Evolutionary conservation across 1,139 yeast species (phyloP).

Genomic region (Scheffersomyces quercinus): DNA sequence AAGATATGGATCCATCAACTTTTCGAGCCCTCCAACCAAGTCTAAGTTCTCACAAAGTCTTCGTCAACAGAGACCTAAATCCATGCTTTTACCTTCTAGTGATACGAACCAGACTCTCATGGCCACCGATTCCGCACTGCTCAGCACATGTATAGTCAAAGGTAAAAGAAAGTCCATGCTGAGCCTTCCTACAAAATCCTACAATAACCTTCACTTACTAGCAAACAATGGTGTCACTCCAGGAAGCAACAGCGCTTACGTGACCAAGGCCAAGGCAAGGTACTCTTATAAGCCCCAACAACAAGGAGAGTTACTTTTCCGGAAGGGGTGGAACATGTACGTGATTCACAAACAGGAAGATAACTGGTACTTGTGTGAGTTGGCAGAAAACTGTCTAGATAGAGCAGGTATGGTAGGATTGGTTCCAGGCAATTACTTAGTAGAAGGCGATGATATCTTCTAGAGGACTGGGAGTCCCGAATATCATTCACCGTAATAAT

Average conservation of each 20-base stretch:
- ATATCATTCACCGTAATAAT: neutral
- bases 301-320: conserved; percentile 76
- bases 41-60: neutral
- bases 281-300: conserved; percentile 75
- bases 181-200: conserved; percentile 24
- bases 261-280: conserved; percentile 64
- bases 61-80: conserved; percentile 36
- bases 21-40: conserved; percentile 15
- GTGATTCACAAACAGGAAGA: conserved; percentile 78
- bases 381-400: conserved; percentile 53
- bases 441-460: conserved; percentile 16
- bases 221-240: conserved; percentile 28
- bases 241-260: conserved; percentile 50
- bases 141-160: conserved; percentile 16
- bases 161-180: conserved; percentile 10
- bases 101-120: conserved; percentile 2
- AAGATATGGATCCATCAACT: conserved; percentile 38
- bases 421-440: conserved; percentile 77
- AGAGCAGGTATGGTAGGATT: conserved; percentile 57
- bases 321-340: conserved; percentile 71
- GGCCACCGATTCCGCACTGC: conserved; percentile 10
- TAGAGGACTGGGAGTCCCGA: conserved; percentile 1
- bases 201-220: conserved; percentile 28
- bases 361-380: conserved; percentile 89
- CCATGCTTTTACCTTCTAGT: conserved; percentile 32